Evolutionary conservation across 2,329 filamentous ascomycete genomes (phyloP), one percentile per base, ranked within the genome.

Genomic region (Coniosporium tulheliwenetii): DNA sequence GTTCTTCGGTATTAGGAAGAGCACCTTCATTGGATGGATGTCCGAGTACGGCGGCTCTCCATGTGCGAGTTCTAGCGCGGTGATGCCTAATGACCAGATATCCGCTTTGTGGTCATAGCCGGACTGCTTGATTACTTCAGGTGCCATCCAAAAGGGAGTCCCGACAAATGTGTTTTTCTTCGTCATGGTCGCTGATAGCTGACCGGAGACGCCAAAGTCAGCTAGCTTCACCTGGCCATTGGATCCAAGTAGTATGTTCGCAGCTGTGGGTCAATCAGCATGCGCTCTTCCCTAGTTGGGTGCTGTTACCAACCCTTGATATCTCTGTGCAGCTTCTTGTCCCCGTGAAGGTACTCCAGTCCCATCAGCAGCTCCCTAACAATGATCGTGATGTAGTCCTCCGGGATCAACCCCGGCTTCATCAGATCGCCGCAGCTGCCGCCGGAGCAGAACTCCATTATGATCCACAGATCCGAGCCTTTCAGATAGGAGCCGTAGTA

Each of bases 91-190:
- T 1, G 89, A 95, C 89, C 89, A 96, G 43, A 96, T 94, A 56
- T 96, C 89, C 36, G 89, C 89, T 64, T 95, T 95, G 65, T 93
- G 85, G 60, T 95, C 89, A 65, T 96, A 95, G 38, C 89, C 89
- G 43, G 86, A 93, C 60, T 98, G 89, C 64, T 94, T 94, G 61
- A 98, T 98, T 41, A 96, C 89, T 63, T 98, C 89, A 9, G 89
- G 89, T 2, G 91, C 89, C 89, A 98, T 98, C 91, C 91, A 98
- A 59, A 96, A 98, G 1, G 91, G 89, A 0, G 89, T 96, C 30
- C 91, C 91, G 30, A 98, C 89, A 59, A 96, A 98, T 0, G 89
- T 96, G 58, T 96, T 96, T 67, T 96, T 96, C 71, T 96, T 96
- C 46, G 89, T 95, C 87, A 96, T 96, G 39, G 89, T 98, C 5